Conservation (phyloP, 768 basidiomycete genomes). For the Phaeotremella fagi region DNA sequence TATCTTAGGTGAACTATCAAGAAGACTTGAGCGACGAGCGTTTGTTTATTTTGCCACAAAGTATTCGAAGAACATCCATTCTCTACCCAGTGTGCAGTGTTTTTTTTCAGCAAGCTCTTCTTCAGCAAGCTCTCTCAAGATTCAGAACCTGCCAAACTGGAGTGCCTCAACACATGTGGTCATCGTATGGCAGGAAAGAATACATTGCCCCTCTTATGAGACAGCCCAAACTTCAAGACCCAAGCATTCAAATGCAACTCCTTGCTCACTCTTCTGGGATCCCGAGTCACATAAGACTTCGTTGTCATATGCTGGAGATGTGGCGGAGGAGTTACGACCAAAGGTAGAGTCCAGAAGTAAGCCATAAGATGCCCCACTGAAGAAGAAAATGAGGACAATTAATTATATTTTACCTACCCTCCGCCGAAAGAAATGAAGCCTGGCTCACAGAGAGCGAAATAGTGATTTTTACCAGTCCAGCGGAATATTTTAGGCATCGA, state of each 20-base stretch:
- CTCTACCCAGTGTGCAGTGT: too few species aligned
- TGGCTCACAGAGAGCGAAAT: constrained; percentile 78
- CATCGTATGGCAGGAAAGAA: too few species aligned
- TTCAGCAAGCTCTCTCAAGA: too few species aligned
- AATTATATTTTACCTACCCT: constrained; percentile 61
- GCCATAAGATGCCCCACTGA: constrained; percentile 79
- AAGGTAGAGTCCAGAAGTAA: constrained; percentile 80
- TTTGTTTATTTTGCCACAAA: too few species aligned
- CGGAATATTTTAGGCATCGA: constrained; percentile 19
- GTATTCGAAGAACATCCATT: too few species aligned
- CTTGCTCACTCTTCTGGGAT: constrained; percentile 52
- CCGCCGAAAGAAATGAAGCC: constrained; percentile 84
- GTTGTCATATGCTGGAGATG: constrained; percentile 82
- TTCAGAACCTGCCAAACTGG: too few species aligned
- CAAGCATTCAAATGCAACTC: constrained; percentile 77
- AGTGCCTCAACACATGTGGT: too few species aligned
- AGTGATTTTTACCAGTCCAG: constrained; percentile 79
- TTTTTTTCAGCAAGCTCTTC: too few species aligned
- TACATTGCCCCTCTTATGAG: neutral
- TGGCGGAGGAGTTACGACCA: constrained; percentile 74
- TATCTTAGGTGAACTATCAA: too few species aligned
- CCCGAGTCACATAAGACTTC: constrained; percentile 63
- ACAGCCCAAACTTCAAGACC: constrained; percentile 82
- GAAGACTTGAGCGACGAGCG: too few species aligned
- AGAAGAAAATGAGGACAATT: neutral